These are phyloP conservation scores for Moesziomyces antarcticus DNA, from an alignment of 1,284 basidiomycete species.

Conservation along the genomic window DNA sequence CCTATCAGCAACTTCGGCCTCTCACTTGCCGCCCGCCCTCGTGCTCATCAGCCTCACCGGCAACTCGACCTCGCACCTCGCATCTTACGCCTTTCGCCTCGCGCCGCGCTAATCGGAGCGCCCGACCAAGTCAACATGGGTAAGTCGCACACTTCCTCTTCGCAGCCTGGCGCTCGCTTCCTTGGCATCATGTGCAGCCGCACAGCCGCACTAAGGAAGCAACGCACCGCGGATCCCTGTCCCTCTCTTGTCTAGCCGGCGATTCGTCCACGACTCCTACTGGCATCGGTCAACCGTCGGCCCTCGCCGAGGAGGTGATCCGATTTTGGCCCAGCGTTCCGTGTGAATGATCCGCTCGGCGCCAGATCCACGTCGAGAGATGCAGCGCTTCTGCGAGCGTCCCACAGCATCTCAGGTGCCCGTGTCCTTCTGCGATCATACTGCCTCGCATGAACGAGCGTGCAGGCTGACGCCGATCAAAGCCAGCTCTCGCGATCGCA, in stretches of 20 bases:
- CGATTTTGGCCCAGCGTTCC: background rate
- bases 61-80: too few species aligned
- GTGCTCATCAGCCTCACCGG: too few species aligned
- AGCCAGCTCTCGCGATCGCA: background rate
- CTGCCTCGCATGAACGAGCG: background rate
- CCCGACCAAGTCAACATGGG: background rate
- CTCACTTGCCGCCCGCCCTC: too few species aligned
- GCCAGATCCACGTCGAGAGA: background rate
- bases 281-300: too few species aligned
- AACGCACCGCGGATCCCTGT: background rate
- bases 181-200: background rate
- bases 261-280: background rate
- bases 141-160: background rate
- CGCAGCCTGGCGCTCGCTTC: background rate
- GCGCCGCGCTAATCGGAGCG: too few species aligned
- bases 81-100: too few species aligned
- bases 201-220: background rate
- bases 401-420: background rate
- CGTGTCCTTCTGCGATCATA: background rate
- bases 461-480: background rate
- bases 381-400: background rate
- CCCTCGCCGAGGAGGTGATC: too few species aligned
- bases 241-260: background rate
- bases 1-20: too few species aligned
- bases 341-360: background rate